Percentiles rank a stretch among this genome's conserved stretches.
Conservation (phyloP, 164 flowering plant genomes). For the Aristolochia contorta region DNA sequence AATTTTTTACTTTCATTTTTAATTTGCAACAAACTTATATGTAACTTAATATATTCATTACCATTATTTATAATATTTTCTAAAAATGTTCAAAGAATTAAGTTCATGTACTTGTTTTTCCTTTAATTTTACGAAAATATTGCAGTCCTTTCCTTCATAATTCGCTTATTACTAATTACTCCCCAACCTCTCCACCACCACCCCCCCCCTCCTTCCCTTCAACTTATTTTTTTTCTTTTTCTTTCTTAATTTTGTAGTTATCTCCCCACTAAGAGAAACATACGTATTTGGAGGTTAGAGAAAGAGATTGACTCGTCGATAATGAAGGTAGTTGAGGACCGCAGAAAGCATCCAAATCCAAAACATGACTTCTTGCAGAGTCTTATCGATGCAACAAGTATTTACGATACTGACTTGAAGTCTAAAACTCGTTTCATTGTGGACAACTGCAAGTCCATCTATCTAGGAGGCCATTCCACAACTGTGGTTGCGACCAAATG, state of each 20-base stretch:
- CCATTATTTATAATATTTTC: too few species aligned
- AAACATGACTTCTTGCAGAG: conserved; percentile 43
- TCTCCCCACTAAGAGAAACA: conserved; percentile 5
- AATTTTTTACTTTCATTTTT: too few species aligned
- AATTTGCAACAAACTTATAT: too few species aligned
- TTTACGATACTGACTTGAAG: neutral
- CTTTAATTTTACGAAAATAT: neutral
- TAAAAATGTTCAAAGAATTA: neutral
- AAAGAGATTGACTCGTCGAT: conserved; percentile 57
- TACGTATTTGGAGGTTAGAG: conserved; percentile 46
- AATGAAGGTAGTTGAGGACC: conserved; percentile 25
- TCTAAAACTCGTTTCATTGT: conserved; percentile 21
- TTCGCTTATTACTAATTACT: neutral
- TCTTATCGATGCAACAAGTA: conserved; percentile 24
- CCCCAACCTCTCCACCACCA: too few species aligned
- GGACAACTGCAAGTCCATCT: conserved; percentile 65
- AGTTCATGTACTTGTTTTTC: neutral
- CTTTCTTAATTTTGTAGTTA: neutral
- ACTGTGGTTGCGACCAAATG: conserved; percentile 20
- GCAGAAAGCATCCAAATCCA: conserved; percentile 10
- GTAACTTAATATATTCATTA: too few species aligned
- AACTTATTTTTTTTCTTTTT: neutral
- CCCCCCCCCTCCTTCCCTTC: too few species aligned
- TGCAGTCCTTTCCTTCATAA: neutral
- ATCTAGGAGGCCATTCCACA: conserved; percentile 42